Evolutionary conservation across 2,329 filamentous ascomycete genomes (phyloP).

Genomic region (Cordyceps cicadae): DNA sequence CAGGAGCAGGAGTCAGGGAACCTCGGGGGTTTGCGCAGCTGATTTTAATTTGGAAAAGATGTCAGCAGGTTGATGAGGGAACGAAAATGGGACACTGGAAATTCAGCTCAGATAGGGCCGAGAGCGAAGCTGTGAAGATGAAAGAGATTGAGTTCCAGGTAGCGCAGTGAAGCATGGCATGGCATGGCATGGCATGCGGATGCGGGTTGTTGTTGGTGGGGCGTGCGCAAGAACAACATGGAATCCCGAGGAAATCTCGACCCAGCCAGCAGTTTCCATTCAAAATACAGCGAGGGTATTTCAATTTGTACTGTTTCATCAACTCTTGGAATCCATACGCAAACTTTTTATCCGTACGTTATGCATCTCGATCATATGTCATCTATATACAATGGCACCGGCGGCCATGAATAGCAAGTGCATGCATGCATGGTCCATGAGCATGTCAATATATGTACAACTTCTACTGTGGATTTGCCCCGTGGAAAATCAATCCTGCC

Average conservation of each 20-base stretch:
- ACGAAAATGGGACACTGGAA: too few relatives aligned
- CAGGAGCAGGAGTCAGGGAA: neutral
- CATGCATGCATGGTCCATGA: neutral
- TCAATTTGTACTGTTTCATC: neutral
- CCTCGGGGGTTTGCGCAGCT: neutral
- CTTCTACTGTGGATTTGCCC: neutral
- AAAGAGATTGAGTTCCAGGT: neutral
- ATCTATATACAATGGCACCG: neutral
- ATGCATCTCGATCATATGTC: neutral
- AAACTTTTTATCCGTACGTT: neutral
- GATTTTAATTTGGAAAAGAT: neutral
- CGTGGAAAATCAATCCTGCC: neutral
- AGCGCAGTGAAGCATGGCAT: neutral
- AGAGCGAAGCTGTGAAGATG: neutral
- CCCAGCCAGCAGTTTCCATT: neutral
- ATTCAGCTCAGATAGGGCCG: neutral
- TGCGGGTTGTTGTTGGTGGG: neutral
- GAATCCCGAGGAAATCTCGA: slow-evolving; percentile 3
- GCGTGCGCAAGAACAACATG: neutral
- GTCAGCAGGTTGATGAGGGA: neutral
- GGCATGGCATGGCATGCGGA: too few relatives aligned
- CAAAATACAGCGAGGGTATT: neutral
- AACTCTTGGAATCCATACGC: neutral
- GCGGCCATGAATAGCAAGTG: neutral
- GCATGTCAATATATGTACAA: neutral